Conservation (phyloP, 2,329 filamentous ascomycete genomes). For the Aspergillus japonicus region DNA sequence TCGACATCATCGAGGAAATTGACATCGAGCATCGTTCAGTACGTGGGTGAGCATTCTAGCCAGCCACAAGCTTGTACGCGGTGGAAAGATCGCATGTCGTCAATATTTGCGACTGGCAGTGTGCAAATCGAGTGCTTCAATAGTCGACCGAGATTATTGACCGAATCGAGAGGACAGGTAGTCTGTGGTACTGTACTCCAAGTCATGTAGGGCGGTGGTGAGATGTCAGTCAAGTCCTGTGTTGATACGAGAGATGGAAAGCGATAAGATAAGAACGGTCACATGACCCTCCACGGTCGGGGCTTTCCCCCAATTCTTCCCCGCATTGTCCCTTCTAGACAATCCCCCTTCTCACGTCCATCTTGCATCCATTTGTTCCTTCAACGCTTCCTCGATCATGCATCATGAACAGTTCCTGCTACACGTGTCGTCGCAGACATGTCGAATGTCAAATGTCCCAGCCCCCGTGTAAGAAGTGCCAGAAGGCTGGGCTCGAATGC, state of each 20-base stretch:
- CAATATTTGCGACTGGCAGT: too few species aligned
- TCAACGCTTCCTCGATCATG: neutral
- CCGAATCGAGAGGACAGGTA: too few species aligned
- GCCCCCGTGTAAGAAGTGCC: constrained; percentile 32
- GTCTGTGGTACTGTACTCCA: too few species aligned
- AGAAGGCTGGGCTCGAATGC: constrained; percentile 35
- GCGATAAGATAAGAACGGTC: neutral
- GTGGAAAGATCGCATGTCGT: too few species aligned
- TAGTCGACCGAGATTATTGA: too few species aligned
- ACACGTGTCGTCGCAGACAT: constrained; percentile 34
- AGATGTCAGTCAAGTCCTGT: neutral
- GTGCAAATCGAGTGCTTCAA: too few species aligned
- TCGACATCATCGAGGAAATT: too few species aligned
- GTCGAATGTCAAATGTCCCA: constrained; percentile 32
- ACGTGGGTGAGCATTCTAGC: too few species aligned
- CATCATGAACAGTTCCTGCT: constrained; percentile 20
- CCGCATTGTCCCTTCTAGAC: neutral
- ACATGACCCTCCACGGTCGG: neutral
- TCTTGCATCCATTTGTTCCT: neutral
- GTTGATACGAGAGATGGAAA: neutral
- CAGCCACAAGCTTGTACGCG: too few species aligned
- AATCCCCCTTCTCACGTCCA: neutral
- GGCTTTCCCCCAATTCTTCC: neutral
- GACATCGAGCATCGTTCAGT: too few species aligned
- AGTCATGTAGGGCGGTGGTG: too few species aligned